Conservation (phyloP, 805 yeast genomes). For the Wickerhamomyces sydowiorum region DNA sequence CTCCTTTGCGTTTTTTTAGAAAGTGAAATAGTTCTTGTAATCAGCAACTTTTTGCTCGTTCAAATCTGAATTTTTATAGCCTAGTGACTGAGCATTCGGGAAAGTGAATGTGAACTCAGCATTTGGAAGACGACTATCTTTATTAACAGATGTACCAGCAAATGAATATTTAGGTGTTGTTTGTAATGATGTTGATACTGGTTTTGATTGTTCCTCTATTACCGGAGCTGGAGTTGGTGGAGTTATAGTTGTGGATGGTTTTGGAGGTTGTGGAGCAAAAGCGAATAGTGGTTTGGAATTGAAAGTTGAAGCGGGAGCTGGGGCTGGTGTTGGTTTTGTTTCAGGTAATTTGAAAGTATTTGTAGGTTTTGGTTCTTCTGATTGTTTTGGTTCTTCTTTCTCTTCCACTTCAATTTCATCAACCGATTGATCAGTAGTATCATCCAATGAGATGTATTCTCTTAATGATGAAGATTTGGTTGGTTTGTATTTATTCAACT, state of each 20-base stretch:
- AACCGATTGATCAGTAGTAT: slow-evolving; percentile 7
- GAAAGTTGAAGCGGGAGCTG: neutral
- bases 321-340: neutral
- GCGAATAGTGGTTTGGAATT: neutral
- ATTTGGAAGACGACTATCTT: neutral
- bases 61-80: neutral
- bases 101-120: neutral
- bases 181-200: slow-evolving; percentile 8
- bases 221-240: neutral
- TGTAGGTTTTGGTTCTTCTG: neutral
- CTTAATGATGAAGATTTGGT: slow-evolving; percentile 32
- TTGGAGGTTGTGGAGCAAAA: neutral
- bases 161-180: slow-evolving; percentile 3
- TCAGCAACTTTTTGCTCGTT: neutral
- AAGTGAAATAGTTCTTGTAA: neutral
- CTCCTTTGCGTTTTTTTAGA: neutral
- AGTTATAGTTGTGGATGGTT: neutral
- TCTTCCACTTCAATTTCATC: neutral
- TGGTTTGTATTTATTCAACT: slow-evolving; percentile 27
- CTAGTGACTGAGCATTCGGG: neutral
- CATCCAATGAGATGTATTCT: slow-evolving; percentile 22
- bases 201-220: neutral
- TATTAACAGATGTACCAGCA: neutral
- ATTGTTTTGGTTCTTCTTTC: neutral
- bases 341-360: neutral